Base-by-base conservation (phyloP, 257 asterid species). In the Vinca minor region DNA sequence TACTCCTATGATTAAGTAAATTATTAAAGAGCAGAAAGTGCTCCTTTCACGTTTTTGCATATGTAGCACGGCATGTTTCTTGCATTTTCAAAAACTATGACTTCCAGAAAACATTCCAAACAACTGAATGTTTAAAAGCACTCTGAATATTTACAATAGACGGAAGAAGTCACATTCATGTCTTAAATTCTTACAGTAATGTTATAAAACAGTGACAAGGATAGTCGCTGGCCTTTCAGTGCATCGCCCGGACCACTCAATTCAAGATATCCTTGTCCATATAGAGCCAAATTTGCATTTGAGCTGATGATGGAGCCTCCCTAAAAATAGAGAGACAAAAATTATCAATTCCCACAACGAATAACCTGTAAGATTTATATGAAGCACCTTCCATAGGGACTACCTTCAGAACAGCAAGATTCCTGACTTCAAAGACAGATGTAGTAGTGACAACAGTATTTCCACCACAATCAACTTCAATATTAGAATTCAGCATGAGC, bases 401-500 rank as follows among this genome's bases (percentile, higher is more conserved):
- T 69, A 91, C 98, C 98, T 78, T 91, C 66, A 91, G 89, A 79
- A 91, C 98, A 76, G 74, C 91, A 69, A 91, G 98, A 82, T 91
- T 91, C 79, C 98, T 82, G 83, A 91, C 94, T 81, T 91, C 98
- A 64, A 91, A 90, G 79, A 91, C 77, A 46, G 98, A 91, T 29
- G 88, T 80, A 59, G n/a, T n/a, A n/a, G 95, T 84, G 70, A 91
- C 88, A 63, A 73, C 88, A 45, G 89, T 73, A 72, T 81, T 81
- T 79, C 83, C 90, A 52, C 95, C 89, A 65, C 95, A 96, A 71
- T 88, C 96, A 62, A 91, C 88, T 77, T 77, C 85, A 69, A 91
- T 88, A 76, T 78, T 75, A 54, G 98, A 91, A 79, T 88, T 85
- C 83, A 87, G 78, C 98, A 91, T 91, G 76, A 91, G 96, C 75